Base-by-base conservation (phyloP, 441 rosid species). In the Metrosideros polymorpha region DNA sequence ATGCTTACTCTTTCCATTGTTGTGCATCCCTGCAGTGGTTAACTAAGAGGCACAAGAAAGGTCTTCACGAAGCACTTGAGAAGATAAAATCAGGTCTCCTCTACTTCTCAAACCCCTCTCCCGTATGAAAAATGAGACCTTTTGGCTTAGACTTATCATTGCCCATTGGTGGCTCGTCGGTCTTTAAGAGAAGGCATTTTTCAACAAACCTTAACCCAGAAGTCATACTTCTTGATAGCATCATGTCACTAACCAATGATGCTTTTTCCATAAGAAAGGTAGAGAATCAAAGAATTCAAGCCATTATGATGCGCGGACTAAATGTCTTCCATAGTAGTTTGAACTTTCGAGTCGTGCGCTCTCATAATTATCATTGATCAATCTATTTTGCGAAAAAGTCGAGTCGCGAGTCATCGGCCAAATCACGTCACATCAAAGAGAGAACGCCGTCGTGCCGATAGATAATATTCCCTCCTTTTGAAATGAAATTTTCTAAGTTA, bases 71-170 rank as follows among this genome's bases (percentile, higher is more conserved):
- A 82, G 92, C 96, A 25, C 94, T 95, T 18, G 98, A 95, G 85
- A 95, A 95, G 85, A 88, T 95, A 39, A 95, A 93, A 87, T 93
- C 96, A 87, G 97, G 97, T 94, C 47, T 35, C 79, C 79, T 71
- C 79, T 35, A 6, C 79, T 71, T 10, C 15, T 35, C 15, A 71
- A 79, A 17, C 43, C 42, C 57, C 47, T 66, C 47, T 71, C 24
- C 47, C 79, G 47, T 30, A 24, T 29, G 42, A 51, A 35, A 35
- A 29, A 30, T 54, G 35, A 30, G 24, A 10, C 84, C 42, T 13
- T 52, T 47, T 50, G 42, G 54, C 57, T 51, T 39, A 19, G 25
- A 24, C 76, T 32, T 57, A 3, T n/a, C 32, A n/a, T 22, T 66
- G 12, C 5, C 13, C 42, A 4, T 19, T 29, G 66, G 35, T 59